Base-by-base conservation (phyloP, 2,329 filamentous ascomycete genomes). In the Aspergillus spinulosporus region DNA sequence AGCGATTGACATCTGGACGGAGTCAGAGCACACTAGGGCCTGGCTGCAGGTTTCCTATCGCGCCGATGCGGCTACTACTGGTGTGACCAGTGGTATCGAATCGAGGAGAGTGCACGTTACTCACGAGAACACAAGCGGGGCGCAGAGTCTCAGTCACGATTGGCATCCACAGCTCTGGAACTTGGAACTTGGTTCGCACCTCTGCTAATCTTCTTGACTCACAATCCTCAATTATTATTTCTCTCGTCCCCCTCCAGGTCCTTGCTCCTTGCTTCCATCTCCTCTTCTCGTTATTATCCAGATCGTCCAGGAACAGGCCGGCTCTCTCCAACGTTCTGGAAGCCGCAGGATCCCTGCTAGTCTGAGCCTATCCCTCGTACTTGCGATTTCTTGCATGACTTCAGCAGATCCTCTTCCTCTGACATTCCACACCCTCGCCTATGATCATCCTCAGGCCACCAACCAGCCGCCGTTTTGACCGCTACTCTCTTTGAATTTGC, bases 351-450 rank as follows among this genome's bases (percentile, higher is more conserved):
- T 34, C 55, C 55, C 50, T 57, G 55, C 55, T 52, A 53, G 49
- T 28, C 31, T 8, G 32, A 51, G 48, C 37, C 52, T 36, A 26
- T 42, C 51, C n/a, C 36, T 42, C 43, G 34, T 6, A 32, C 8
- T 43, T 40, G 29, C 39, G 43, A 61, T 59, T 59, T 47, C 53
- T 57, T 56, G 59, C 60, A 62, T 60, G 49, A 57, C 53, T 51
- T 49, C 49, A 52, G 42, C 58, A 54, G 56, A 52, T 51, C 48
- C 47, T 49, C 52, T 51, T 52, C 42, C 45, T 59, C 52, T 31
- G 54, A 52, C 46, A 54, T 49, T 32, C 34, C 47, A 42, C 39
- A 21, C 42, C 46, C 42, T 45, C n/a, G 34, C 44, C 36, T 52
- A 32, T 52, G 47, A 52, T 32, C 52, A 54, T 46, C 49, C 37